phyloP scores from a whole-genome alignment of 495 filamentous ascomycete species.

The Lasiosphaeria hispida region DNA sequence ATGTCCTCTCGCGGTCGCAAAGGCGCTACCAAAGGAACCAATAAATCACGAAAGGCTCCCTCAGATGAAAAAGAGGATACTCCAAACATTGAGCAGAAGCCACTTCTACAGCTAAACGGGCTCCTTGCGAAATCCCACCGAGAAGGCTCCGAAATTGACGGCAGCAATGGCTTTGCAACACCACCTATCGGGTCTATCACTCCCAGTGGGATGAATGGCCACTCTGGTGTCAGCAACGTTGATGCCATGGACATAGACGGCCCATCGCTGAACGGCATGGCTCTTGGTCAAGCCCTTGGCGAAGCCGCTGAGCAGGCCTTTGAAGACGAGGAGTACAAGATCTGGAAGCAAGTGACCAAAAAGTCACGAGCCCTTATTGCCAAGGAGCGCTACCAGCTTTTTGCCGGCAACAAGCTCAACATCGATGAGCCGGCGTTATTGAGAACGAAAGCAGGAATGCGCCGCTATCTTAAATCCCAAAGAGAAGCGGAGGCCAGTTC shows the following conservation, averaged over 20 bases:
- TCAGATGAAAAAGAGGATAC: constrained; percentile 77
- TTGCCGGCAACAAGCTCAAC: constrained; percentile 80
- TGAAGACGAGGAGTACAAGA: constrained; percentile 88
- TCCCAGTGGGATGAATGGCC: constrained; percentile 69
- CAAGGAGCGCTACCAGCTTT: constrained; percentile 73
- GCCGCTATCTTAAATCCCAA: constrained; percentile 73
- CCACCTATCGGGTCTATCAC: constrained; percentile 77
- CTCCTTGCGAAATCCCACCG: constrained; percentile 45
- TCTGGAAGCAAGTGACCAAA: constrained; percentile 98
- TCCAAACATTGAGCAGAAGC: constrained; percentile 64
- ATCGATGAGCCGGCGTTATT: constrained; percentile 83
- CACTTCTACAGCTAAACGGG: constrained; percentile 52
- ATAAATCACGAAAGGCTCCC: constrained; percentile 76
- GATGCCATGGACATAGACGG: constrained; percentile 84
- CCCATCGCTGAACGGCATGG: constrained; percentile 60
- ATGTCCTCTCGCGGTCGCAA: constrained; percentile 95
- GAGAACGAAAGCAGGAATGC: constrained; percentile 63
- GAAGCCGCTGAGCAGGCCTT: constrained; percentile 52
- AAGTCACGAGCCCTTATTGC: constrained; percentile 89
- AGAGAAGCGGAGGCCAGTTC: constrained; percentile 55
- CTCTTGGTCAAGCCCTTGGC: constrained; percentile 50
- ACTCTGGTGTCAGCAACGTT: constrained; percentile 63
- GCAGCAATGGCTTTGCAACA: constrained; percentile 82
- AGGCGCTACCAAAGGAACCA: constrained; percentile 72
- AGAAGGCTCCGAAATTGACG: constrained; percentile 55